Evolutionary conservation across 371 early-diverging fungal species (phyloP).

Genomic region (Basidiobolus meristosporus): DNA sequence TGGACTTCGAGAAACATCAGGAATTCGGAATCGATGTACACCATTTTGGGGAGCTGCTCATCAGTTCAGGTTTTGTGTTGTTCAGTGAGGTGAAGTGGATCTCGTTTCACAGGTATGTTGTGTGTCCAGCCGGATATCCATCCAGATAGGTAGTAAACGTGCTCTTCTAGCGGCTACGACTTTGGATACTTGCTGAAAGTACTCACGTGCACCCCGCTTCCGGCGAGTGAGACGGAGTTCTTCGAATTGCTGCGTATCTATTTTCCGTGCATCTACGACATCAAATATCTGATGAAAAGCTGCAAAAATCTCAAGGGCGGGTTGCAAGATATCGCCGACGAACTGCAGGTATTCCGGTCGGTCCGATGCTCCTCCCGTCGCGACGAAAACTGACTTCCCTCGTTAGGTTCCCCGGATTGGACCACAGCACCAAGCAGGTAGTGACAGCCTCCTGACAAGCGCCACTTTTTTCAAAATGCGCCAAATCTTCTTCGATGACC

Average conservation of each 20-base stretch:
- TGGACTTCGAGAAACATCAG: conserved; percentile 95
- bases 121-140: neutral
- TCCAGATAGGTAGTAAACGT: neutral
- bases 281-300: conserved; percentile 95
- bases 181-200: conserved; percentile 98
- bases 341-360: too few relatives aligned
- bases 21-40: conserved; percentile 95
- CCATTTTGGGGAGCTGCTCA: conserved; percentile 95
- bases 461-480: conserved; percentile 94
- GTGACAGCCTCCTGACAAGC: conserved; percentile 92
- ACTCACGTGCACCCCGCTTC: conserved; percentile 83
- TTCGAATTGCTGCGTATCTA: conserved; percentile 79
- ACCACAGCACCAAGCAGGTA: conserved; percentile 99
- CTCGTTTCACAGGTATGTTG: conserved; percentile 92
- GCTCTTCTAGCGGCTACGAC: conserved; percentile 76
- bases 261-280: conserved; percentile 98
- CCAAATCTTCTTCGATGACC: conserved; percentile 84
- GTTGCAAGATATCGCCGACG: conserved; percentile 97
- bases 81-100: conserved; percentile 92
- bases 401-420: conserved; percentile 84
- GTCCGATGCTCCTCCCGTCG: too few relatives aligned
- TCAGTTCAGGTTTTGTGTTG: conserved; percentile 93
- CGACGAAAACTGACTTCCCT: too few relatives aligned
- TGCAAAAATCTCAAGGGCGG: conserved; percentile 95
- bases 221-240: conserved; percentile 86